Evolutionary conservation across 441 rosid species (phyloP), one percentile per base, ranked within the genome.

Genomic region (Erodium moschatum): DNA sequence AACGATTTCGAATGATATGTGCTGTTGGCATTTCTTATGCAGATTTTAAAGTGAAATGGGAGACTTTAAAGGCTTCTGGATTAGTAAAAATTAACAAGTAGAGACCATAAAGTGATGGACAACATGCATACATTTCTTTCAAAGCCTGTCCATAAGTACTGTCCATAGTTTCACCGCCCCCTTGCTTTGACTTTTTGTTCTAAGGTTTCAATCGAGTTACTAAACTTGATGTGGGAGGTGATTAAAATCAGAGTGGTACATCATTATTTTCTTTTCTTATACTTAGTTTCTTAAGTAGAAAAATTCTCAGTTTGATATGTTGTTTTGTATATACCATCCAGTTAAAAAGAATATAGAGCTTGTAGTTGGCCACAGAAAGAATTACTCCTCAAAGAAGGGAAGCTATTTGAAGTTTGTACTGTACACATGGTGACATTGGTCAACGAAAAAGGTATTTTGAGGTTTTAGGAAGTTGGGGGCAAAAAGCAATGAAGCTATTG

Each of bases 281-380:
- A 60, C 77, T 58, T 60, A 67, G 70, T 62, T 65, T 73, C 58
- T 65, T 6, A 68, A 64, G 71, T 60, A 79, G 72, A 77, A 78
- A 74, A 44, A 4, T 40, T 74, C 35, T 78, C 77, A 82, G 87
- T 75, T 87, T 86, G 82, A 76, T 78, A 69, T 82, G 67, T 79
- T 80, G 79, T 84, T 85, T 80, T 87, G 84, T 80, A 76, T 82
- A 86, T 87, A 78, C 80, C 64, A 85, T 86, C 86, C 90, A 87
- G 87, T 86, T 76, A 85, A 81, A 83, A 85, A 84, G 97, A 89
- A 84, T 66, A 77, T 85, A 89, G 81, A 81, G 87, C 88, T 72
- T 82, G 80, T 86, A 83, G 76, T 82, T 85, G 87, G 87, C 79
- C 85, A 86, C 89, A 84, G 89, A 88, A 88, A 83, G 84, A 78